A percentile compares a stretch with the other conserved stretches of the same genome.
phyloP scores from a whole-genome alignment of 352 stramenopile species.

The Globisporangium alternatum region DNA sequence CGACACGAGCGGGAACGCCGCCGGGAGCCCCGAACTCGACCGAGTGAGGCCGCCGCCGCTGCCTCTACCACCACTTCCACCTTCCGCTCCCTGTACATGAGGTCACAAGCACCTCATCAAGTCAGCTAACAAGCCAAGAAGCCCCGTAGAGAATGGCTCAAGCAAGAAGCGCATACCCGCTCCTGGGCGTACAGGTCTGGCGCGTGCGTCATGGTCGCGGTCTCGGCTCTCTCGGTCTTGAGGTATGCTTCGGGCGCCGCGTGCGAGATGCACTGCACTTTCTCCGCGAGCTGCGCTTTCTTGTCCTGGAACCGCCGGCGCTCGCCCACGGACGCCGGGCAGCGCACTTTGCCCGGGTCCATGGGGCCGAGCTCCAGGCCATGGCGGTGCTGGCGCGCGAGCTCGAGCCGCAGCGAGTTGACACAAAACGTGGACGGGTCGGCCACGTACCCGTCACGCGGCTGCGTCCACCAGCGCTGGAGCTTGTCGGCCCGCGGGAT shows the following conservation, averaged over 20 bases:
- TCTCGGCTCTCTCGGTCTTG: slow-evolving; percentile 16
- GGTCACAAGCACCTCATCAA: not conserved
- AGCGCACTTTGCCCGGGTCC: slow-evolving; percentile 47
- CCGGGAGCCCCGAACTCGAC: slow-evolving; percentile 21
- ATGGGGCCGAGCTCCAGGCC: slow-evolving; percentile 31
- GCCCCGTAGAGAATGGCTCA: no score
- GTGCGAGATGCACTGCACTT: slow-evolving; percentile 44
- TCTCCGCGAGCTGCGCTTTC: slow-evolving; percentile 38
- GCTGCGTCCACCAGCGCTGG: slow-evolving; percentile 51
- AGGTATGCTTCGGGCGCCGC: slow-evolving; percentile 28
- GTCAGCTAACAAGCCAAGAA: not conserved
- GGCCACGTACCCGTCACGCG: slow-evolving; percentile 50
- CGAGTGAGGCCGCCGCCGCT: slow-evolving; percentile 5
- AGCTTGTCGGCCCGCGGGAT: slow-evolving; percentile 48
- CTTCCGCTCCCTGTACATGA: not conserved
- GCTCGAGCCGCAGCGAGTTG: slow-evolving; percentile 47
- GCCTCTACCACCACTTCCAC: slow-evolving; percentile 11
- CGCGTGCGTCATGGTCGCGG: slow-evolving; percentile 25
- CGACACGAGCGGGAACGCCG: slow-evolving; percentile 26
- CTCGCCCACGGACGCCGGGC: slow-evolving; percentile 36
- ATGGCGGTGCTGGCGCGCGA: slow-evolving; percentile 18
- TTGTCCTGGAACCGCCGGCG: slow-evolving; percentile 24
- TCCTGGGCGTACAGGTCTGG: slow-evolving; percentile 42
- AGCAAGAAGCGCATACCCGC: slow-evolving; percentile 15
- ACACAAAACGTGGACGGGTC: slow-evolving; percentile 38